Conservation (phyloP, 768 basidiomycete genomes). For the Leccinum incarnatum region DNA sequence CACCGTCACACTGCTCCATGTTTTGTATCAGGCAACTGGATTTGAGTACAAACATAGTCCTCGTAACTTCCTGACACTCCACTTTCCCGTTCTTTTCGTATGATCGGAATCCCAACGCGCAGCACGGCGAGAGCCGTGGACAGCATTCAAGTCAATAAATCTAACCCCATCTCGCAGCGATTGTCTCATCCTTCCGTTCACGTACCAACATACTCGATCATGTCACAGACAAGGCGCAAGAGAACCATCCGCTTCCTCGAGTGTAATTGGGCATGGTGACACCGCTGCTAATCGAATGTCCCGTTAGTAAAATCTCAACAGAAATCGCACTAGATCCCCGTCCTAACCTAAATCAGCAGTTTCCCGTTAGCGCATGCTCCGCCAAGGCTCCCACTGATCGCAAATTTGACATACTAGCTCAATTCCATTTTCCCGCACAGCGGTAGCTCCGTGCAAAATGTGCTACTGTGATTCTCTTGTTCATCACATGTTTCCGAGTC, state of each 20-base stretch:
- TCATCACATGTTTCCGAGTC: background rate
- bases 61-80: background rate
- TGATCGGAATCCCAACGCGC: slow-evolving; percentile 1
- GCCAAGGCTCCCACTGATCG: background rate
- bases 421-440: background rate
- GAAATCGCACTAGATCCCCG: background rate
- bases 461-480: background rate
- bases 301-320: background rate
- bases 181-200: background rate
- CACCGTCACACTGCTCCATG: slow-evolving; percentile 6
- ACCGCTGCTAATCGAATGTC: background rate
- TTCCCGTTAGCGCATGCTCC: background rate
- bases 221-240: background rate
- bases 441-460: background rate
- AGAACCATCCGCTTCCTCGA: background rate
- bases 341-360: background rate
- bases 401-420: background rate
- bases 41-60: background rate
- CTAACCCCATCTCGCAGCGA: background rate
- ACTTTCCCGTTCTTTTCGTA: slow-evolving; percentile 9
- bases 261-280: background rate
- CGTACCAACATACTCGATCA: background rate
- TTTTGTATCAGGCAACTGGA: background rate
- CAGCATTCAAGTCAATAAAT: slow-evolving; percentile 1
- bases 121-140: background rate